Conservation (phyloP, 495 filamentous ascomycete genomes). For the Hypoxylon lenormandii region DNA sequence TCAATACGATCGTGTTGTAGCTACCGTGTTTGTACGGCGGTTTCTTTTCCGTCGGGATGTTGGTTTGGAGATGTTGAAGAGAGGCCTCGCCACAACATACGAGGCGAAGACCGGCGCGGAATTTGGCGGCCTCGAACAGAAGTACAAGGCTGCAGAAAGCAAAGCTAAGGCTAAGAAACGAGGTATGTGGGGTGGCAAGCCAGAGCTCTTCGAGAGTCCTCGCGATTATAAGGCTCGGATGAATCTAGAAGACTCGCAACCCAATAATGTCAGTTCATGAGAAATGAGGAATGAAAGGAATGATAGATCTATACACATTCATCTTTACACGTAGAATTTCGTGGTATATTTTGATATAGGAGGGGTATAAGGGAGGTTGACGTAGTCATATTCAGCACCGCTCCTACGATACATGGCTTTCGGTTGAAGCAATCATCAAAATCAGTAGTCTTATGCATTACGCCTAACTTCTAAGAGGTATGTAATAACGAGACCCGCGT, state of each 20-base stretch:
- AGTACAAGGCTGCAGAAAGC: conserved; percentile 78
- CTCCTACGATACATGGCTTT: too few relatives aligned
- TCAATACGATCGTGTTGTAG: conserved; percentile 92
- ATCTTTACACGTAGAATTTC: background rate
- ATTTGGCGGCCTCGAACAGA: conserved; percentile 76
- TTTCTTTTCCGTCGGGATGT: conserved; percentile 79
- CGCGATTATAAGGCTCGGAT: conserved; percentile 82
- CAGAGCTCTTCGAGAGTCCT: conserved; percentile 78
- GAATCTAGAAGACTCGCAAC: conserved; percentile 56
- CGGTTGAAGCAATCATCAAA: too few relatives aligned
- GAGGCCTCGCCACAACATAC: conserved; percentile 87
- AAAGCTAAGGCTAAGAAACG: conserved; percentile 73
- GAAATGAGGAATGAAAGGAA: conserved; percentile 16
- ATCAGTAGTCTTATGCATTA: too few relatives aligned
- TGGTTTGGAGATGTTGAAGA: conserved; percentile 85
- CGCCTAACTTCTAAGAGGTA: too few relatives aligned
- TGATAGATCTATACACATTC: background rate
- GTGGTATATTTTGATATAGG: too few relatives aligned
- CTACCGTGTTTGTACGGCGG: conserved; percentile 79
- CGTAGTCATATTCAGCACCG: too few relatives aligned
- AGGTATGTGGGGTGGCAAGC: conserved; percentile 79
- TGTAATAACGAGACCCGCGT: too few relatives aligned
- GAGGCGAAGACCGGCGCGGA: conserved; percentile 89
- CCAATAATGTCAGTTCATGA: conserved; percentile 38
- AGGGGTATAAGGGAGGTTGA: too few relatives aligned